phyloP scores from a whole-genome alignment of 2,329 filamentous ascomycete genomes.

The Malbranchea zuffiana region DNA sequence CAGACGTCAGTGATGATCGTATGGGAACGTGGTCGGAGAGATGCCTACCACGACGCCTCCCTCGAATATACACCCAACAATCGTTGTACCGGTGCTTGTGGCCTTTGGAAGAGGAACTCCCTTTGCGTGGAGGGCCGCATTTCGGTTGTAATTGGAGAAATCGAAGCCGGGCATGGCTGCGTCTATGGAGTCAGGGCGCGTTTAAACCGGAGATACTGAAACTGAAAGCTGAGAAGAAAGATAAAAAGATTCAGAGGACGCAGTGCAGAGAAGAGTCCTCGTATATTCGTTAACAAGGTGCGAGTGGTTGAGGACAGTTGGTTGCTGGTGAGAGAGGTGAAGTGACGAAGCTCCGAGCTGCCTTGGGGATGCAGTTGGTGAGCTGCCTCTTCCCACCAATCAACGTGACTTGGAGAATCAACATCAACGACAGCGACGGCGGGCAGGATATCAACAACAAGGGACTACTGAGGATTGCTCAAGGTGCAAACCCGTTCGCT shows the following conservation, averaged over 20 bases:
- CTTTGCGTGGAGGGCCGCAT: constrained; percentile 85
- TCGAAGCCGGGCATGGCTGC: constrained; percentile 86
- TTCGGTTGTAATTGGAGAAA: constrained; percentile 99
- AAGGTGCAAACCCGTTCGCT: background rate
- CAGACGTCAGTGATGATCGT: constrained; percentile 15
- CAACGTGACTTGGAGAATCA: constrained; percentile 2
- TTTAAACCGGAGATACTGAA: no score
- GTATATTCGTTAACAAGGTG: no score
- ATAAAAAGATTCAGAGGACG: no score
- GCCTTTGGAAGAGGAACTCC: constrained; percentile 94
- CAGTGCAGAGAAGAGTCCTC: no score
- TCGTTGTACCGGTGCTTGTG: constrained; percentile 96
- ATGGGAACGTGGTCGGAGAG: background rate
- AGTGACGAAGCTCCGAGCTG: constrained; percentile 37
- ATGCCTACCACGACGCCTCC: constrained; percentile 79
- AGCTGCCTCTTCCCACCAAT: constrained; percentile 11
- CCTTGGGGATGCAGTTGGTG: no score
- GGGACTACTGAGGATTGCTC: constrained; percentile 1
- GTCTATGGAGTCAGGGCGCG: constrained; percentile 17
- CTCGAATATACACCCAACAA: constrained; percentile 93
- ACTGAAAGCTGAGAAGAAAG: no score
- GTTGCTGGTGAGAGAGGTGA: no score
- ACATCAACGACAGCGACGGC: background rate
- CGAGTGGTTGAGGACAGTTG: no score
- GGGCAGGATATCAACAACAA: background rate